Conservation (phyloP, 2,329 filamentous ascomycete genomes). For the Fusarium ramigenum region DNA sequence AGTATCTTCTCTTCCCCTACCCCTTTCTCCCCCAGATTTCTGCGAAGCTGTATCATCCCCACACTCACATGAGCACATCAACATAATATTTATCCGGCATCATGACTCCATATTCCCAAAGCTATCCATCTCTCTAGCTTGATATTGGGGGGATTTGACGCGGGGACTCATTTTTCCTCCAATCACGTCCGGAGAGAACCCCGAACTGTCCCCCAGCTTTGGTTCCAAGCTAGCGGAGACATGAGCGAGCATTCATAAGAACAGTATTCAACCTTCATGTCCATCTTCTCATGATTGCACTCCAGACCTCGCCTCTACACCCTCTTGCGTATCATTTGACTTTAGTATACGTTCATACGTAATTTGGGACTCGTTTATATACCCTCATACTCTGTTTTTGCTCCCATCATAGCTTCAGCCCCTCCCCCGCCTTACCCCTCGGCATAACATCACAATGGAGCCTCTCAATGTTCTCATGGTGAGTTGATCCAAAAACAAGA, state of each 20-base stretch:
- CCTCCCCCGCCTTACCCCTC: constrained; percentile 34
- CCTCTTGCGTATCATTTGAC: neutral
- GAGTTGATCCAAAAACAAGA: constrained; percentile 29
- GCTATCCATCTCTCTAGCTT: neutral
- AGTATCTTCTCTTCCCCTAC: neutral
- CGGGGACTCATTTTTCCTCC: constrained; percentile 41
- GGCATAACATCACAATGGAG: constrained; percentile 54
- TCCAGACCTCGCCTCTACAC: neutral
- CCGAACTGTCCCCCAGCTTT: constrained; percentile 29
- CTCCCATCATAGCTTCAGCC: constrained; percentile 36
- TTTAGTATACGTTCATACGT: neutral
- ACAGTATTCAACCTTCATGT: constrained; percentile 16
- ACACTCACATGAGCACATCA: constrained; percentile 23
- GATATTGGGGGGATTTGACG: constrained; percentile 37
- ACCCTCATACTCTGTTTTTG: constrained; percentile 4
- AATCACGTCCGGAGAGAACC: constrained; percentile 42
- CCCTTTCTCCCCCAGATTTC: constrained; percentile 5
- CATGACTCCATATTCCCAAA: constrained; percentile 31
- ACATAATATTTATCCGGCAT: constrained; percentile 28
- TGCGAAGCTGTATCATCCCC: constrained; percentile 16
- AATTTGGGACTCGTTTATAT: neutral
- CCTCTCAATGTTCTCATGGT: constrained; percentile 77
- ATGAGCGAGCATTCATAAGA: constrained; percentile 39
- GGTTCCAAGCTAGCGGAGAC: constrained; percentile 24
- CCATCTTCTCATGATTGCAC: constrained; percentile 20